Evolutionary conservation across 805 yeast genomes (phyloP).

Genomic region (Candida stauntonica): DNA sequence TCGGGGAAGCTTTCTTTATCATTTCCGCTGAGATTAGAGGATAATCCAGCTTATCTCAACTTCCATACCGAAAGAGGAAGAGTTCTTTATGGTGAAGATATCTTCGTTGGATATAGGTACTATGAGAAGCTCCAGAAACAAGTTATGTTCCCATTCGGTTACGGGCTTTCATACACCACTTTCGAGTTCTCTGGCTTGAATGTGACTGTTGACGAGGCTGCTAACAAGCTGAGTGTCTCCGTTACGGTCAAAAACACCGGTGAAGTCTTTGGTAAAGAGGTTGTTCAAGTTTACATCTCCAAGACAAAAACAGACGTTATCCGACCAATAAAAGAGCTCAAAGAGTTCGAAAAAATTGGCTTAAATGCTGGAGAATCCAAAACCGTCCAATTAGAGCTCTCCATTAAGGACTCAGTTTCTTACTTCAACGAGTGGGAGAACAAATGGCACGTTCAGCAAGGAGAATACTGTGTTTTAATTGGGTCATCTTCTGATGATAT

Average conservation of each 20-base stretch:
- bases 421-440: slow-evolving; percentile 46
- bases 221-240: slow-evolving; percentile 25
- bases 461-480: slow-evolving; percentile 44
- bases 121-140: slow-evolving; percentile 48
- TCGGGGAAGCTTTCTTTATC: slow-evolving; percentile 54
- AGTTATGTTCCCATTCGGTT: slow-evolving; percentile 58
- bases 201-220: slow-evolving; percentile 28
- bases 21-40: slow-evolving; percentile 47
- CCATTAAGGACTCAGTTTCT: slow-evolving; percentile 46
- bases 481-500: slow-evolving; percentile 37
- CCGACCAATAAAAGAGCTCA: slow-evolving; percentile 58
- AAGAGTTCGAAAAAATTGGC: slow-evolving; percentile 48
- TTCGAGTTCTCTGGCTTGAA: slow-evolving; percentile 39
- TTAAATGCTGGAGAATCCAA: slow-evolving; percentile 41
- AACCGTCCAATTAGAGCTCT: slow-evolving; percentile 34
- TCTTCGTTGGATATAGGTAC: slow-evolving; percentile 58
- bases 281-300: slow-evolving; percentile 49
- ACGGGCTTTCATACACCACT: slow-evolving; percentile 57
- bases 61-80: slow-evolving; percentile 48
- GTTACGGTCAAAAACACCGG: slow-evolving; percentile 48
- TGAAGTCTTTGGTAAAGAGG: slow-evolving; percentile 45
- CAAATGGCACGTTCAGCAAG: slow-evolving; percentile 50
- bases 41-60: slow-evolving; percentile 55
- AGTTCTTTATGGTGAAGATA: slow-evolving; percentile 60
- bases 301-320: slow-evolving; percentile 33